Evolutionary conservation across 371 early-diverging fungal genomes (phyloP).

Genomic region (Basidiobolus meristosporus): DNA sequence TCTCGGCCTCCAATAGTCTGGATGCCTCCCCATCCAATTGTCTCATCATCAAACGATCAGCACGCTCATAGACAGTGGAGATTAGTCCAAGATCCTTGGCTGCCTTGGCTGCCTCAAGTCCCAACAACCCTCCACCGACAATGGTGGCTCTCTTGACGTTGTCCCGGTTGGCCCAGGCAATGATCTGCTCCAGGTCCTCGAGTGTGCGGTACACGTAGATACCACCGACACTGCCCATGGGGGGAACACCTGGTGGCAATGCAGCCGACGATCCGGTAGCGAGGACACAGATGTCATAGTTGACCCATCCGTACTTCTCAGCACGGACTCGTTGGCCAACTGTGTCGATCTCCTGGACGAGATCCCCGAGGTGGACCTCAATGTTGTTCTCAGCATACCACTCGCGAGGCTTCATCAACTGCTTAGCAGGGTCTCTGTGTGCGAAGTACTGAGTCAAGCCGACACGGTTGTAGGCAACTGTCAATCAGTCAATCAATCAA

Average conservation of each 20-base stretch:
- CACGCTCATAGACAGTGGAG: slow-evolving; percentile 28
- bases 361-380: slow-evolving; percentile 14
- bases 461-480: slow-evolving; percentile 34
- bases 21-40: slow-evolving; percentile 35
- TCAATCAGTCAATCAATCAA: background rate
- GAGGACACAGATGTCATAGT: slow-evolving; percentile 31
- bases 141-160: slow-evolving; percentile 18
- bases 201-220: slow-evolving; percentile 45
- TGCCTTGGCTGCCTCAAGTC: slow-evolving; percentile 47
- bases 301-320: slow-evolving; percentile 6
- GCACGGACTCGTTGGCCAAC: slow-evolving; percentile 12
- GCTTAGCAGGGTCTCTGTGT: slow-evolving; percentile 21
- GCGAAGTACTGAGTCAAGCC: slow-evolving; percentile 40
- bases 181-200: slow-evolving; percentile 28
- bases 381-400: slow-evolving; percentile 31
- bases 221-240: slow-evolving; percentile 15
- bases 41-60: slow-evolving; percentile 22
- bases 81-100: slow-evolving; percentile 26
- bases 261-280: slow-evolving; percentile 39
- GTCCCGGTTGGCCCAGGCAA: slow-evolving; percentile 17
- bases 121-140: slow-evolving; percentile 43
- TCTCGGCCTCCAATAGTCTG: slow-evolving; percentile 19
- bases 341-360: slow-evolving; percentile 17
- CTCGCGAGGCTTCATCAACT: slow-evolving; percentile 16
- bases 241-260: slow-evolving; percentile 27